Base-by-base conservation (phyloP, 768 basidiomycete species). In the Boletus speciosus region DNA sequence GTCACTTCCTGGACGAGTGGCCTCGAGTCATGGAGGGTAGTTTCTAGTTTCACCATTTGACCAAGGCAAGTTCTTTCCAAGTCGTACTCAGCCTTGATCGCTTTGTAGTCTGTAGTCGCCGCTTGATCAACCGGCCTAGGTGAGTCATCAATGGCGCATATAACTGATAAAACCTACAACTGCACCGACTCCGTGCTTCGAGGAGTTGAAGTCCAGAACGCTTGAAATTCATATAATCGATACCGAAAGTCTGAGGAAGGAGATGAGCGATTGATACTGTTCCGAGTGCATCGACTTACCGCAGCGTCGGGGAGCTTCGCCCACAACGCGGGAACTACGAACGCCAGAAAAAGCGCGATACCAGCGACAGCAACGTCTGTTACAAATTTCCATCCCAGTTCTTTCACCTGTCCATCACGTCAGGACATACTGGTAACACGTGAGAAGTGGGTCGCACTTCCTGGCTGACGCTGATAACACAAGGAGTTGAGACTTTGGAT, bases 1-100 rank as follows among this genome's bases (percentile, higher is more conserved):
- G 56, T 61, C 32, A 63, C 59, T 6, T 63, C 62, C 21, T 61
- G 59, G 37, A 63, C 51, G 44, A 61, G 52, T 23, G 62, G 62
- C 15, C 46, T 40, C 10, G 62, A 27, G 4, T 55, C 48, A 6
- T 47, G 49, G 9, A 63, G 54, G 11, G 51, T 44, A 8, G 51
- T n/a, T 31, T 63, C 55, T 0, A 63, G 47, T 29, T 53, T 51
- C 36, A 51, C 19, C 59, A 63, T 63, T 25, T 63, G 62, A 27
- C 25, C 8, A 3, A 63, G 57, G 21, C 59, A 46, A 19, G 48
- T 54, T 3, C 12, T 50, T 54, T 64, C 62, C 29, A 47, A n/a
- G 9, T 53, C 56, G 29, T 64, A 51, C 25, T 61, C 51, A 0
- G 37, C 35, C 42, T 58, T 61, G 52, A 45, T 32, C 0, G 8